Conservation (phyloP, 108 stramenopile species). For the Nitzschia putrida region DNA sequence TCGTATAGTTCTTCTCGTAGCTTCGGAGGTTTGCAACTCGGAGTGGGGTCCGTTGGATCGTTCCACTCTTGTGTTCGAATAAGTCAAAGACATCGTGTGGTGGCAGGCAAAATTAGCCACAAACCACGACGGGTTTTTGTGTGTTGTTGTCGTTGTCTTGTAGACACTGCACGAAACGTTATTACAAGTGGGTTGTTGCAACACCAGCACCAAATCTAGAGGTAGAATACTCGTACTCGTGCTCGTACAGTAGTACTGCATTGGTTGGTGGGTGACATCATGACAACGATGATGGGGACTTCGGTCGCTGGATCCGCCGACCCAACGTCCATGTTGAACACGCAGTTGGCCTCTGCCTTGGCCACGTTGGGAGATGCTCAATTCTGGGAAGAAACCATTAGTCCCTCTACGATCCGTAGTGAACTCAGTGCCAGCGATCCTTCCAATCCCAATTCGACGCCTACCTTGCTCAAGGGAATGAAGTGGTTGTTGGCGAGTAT, state of each 20-base stretch:
- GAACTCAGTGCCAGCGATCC: conserved; percentile 70
- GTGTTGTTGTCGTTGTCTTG: background rate
- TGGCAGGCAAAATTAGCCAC: no score
- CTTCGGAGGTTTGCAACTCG: no score
- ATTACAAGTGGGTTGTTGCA: background rate
- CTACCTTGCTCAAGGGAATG: conserved; percentile 90
- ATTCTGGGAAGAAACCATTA: conserved; percentile 97
- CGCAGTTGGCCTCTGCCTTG: conserved; percentile 67
- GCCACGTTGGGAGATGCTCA: conserved; percentile 86
- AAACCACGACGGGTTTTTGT: no score
- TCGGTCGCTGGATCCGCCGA: conserved; percentile 26
- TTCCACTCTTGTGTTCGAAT: no score
- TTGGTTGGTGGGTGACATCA: conserved; percentile 1
- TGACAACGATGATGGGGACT: conserved; percentile 1
- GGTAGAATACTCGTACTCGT: background rate
- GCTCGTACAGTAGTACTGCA: no score
- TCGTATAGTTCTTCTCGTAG: no score
- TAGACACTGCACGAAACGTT: background rate
- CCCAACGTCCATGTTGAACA: conserved; percentile 52
- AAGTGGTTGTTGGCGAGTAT: conserved; percentile 98
- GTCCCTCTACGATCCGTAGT: conserved; percentile 82
- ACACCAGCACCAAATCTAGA: background rate
- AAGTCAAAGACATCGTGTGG: no score
- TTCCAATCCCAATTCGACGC: conserved; percentile 69
- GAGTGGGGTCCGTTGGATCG: no score